Evolutionary conservation across 2,329 filamentous ascomycete species (phyloP), one percentile per base, ranked within the genome.

Genomic region (Ceratocystis huliohia): DNA sequence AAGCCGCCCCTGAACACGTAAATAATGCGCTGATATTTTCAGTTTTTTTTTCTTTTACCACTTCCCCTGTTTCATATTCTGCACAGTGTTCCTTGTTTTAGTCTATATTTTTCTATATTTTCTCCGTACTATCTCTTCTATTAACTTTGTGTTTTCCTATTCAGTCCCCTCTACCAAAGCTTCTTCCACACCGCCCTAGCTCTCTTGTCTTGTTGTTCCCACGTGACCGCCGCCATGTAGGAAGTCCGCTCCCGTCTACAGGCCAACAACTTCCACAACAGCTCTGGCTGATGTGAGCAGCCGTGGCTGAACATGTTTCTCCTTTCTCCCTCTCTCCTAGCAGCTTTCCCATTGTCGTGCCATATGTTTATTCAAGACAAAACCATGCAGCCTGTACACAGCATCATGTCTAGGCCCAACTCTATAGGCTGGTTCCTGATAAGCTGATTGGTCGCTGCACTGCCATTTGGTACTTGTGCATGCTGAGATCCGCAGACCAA

Each of bases 101-200:
- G 10, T 59, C 13, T 30, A 22, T 61, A 20, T 59, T 61, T 25
- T 66, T 61, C 5, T 66, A 10, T 65, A 33, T 53, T 59, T 64
- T 61, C 56, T n/a, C 56, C 28, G 10, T 10, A 8, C 56, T 30
- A 28, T 30, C 25, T 57, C 17, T 20, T n/a, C 53, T 17, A 15
- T 1, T 28, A 13, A 6, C 53, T 28, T 33, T 28, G 15, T 57
- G 7, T 33, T 17, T 28, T 33, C 7, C 20, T 3, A 2, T 10
- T 7, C 15, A 15, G 20, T 20, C 7, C 48, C 48, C 17, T 8
- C 13, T 20, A 4, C 22, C 48, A 50, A 50, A 50, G 48, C 48
- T 50, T 53, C 48, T 53, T 25, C 48, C 48, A 22, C 48, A 50
- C 17, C 15, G 48, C 48, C 22, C 48, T 20, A 53, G 48, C 48